Conservation (phyloP, 371 early-diverging fungal species). For the Globomyces sp. region DNA sequence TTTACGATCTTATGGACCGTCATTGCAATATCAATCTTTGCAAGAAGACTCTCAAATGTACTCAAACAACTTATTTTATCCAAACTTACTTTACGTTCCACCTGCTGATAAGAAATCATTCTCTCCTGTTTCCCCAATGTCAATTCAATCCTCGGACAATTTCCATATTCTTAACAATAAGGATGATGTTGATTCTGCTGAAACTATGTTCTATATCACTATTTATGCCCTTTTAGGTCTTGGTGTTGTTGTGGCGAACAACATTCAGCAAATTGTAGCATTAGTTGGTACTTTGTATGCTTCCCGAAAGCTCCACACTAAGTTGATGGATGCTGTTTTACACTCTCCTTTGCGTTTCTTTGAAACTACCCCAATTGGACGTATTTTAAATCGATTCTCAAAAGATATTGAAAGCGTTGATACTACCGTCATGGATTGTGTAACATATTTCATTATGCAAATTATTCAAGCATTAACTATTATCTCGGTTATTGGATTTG, state of each 20-base stretch:
- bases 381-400: slow-evolving; percentile 85
- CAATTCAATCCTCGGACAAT: neutral
- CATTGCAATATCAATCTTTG: neutral
- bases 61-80: neutral
- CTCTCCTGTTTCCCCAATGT: neutral
- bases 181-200: neutral
- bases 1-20: neutral
- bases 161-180: neutral
- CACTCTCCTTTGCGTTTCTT: slow-evolving; percentile 72
- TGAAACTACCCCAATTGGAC: slow-evolving; percentile 81
- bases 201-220: slow-evolving; percentile 24
- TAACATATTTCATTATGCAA: slow-evolving; percentile 23
- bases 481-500: slow-evolving; percentile 23
- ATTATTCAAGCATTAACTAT: slow-evolving; percentile 24
- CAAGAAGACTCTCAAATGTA: neutral
- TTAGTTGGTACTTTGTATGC: slow-evolving; percentile 31
- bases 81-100: neutral
- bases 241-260: slow-evolving; percentile 20
- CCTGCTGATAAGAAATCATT: neutral
- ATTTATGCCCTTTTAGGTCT: slow-evolving; percentile 33
- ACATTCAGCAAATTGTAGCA: slow-evolving; percentile 15
- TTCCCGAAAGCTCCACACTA: slow-evolving; percentile 33
- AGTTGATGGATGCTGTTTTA: slow-evolving; percentile 34
- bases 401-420: slow-evolving; percentile 84
- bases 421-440: slow-evolving; percentile 20